phyloP scores from a whole-genome alignment of 2,329 filamentous ascomycete species.

The Phyllosticta paracitricarpa region DNA sequence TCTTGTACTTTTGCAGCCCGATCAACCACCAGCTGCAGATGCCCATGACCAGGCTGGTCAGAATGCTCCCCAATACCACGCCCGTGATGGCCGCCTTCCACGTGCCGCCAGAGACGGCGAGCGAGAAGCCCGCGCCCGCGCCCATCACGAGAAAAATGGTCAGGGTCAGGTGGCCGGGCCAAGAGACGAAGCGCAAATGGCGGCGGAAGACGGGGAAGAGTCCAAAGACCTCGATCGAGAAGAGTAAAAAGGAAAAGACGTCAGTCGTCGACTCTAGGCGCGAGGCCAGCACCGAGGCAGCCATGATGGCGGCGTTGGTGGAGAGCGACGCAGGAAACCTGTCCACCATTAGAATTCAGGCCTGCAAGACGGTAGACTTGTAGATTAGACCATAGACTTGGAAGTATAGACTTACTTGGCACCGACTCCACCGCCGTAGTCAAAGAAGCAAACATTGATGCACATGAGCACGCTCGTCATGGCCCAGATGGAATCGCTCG shows the following conservation, averaged over 20 bases:
- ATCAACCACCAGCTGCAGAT: conserved; percentile 98
- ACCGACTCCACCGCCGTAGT: conserved; percentile 67
- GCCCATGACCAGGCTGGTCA: conserved; percentile 73
- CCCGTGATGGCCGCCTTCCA: conserved; percentile 56
- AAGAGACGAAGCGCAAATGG: conserved; percentile 71
- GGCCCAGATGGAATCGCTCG: conserved; percentile 92
- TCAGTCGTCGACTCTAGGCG: conserved; percentile 82
- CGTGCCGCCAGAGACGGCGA: conserved; percentile 44
- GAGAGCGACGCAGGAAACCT: conserved; percentile 69
- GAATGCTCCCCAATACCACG: conserved; percentile 62
- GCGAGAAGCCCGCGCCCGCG: conserved; percentile 67
- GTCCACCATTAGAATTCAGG: conserved; percentile 12
- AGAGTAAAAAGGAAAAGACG: conserved; percentile 89
- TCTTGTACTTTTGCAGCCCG: conserved; percentile 95
- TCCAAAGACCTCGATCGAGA: conserved; percentile 95
- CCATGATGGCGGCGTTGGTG: conserved; percentile 95
- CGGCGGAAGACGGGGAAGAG: conserved; percentile 96
- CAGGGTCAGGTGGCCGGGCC: conserved; percentile 67
- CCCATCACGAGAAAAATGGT: conserved; percentile 68
- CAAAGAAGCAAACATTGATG: conserved; percentile 97
- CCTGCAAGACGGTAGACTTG: background rate
- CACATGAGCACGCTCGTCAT: conserved; percentile 86
- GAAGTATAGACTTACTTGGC: conserved; percentile 32
- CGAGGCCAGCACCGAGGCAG: conserved; percentile 84
- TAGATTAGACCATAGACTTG: background rate